Evolutionary conservation across 139 green algal species (phyloP), one percentile per base, ranked within the genome.

Genomic region (Chlamydomonas sp.): DNA sequence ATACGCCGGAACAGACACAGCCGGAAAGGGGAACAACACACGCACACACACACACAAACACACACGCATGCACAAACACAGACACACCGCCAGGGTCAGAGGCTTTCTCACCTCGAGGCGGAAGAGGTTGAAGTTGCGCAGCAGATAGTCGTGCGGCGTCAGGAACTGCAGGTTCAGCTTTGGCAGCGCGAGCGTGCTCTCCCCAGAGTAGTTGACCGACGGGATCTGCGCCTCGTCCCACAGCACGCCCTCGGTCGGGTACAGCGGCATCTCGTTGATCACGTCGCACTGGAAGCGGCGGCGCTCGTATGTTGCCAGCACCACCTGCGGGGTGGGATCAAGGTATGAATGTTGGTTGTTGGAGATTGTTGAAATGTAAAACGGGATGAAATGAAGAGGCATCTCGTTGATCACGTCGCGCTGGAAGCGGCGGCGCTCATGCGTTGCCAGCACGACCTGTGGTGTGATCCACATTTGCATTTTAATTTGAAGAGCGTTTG

Each of bases 131-230:
- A 98, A 98, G 81, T 96, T 96, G 73, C 95, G 83, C 63, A 98
- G 83, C 62, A 99, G 83, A 85, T 99, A 99, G 83, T 99, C 95
- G 39, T 89, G 67, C 10, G 88, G 73, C 0, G 90, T 96, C 22
- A 99, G 85, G 79, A 98, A 99, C 85, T 99, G 95, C 60, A 99
- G 85, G 85, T 98, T 99, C 33, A 99, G 86, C 78, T 97, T 96
- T 31, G 93, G 93, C 63, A 99, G 86, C 24, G 93, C 90, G 36
- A 98, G 81, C 36, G 84, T 85, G 30, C 73, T 67, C 65, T 94
- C 85, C 4, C 87, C 82, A 71, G 73, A 86, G 73, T 83, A 89
- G 67, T 80, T 81, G 67, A 78, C 59, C 10, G 58, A 71, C 16
- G 72, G 72, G 39, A 83, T 74, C 74, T 92, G 78, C 61, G 84